Evolutionary conservation across 1,139 yeast genomes (phyloP).

Genomic region (Diutina neorugosa): DNA sequence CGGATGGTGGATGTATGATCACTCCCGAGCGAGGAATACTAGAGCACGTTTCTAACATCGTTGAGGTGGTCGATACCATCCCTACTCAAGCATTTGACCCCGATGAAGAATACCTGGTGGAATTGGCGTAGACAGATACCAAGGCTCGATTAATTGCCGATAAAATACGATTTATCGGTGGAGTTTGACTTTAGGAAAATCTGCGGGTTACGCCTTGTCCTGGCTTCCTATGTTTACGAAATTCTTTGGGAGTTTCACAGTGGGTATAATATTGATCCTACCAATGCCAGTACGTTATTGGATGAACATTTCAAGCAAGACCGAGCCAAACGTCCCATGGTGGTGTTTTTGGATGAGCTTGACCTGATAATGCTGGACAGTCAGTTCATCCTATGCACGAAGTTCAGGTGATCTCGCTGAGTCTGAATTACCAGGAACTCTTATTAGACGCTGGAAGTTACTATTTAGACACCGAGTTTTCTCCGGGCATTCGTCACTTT

Average conservation of each 20-base stretch:
- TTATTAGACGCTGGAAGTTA: background rate
- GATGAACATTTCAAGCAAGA: slow-evolving; percentile 25
- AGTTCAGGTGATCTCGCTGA: background rate
- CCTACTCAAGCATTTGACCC: background rate
- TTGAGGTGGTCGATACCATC: background rate
- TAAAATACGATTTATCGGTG: slow-evolving; percentile 8
- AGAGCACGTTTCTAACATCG: background rate
- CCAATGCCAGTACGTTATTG: slow-evolving; percentile 40
- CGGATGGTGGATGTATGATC: background rate
- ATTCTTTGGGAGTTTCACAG: slow-evolving; percentile 66
- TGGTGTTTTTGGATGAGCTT: slow-evolving; percentile 80
- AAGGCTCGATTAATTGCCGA: background rate
- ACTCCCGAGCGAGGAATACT: background rate
- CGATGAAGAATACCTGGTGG: background rate
- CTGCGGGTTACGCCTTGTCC: slow-evolving; percentile 76
- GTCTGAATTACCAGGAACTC: background rate
- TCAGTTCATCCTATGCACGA: slow-evolving; percentile 24
- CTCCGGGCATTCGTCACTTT: background rate
- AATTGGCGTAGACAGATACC: background rate
- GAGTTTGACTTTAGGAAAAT: slow-evolving; percentile 69
- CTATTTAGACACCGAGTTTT: background rate
- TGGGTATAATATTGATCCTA: slow-evolving; percentile 48
- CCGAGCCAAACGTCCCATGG: slow-evolving; percentile 35
- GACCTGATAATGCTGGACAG: slow-evolving; percentile 83
- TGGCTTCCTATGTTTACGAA: slow-evolving; percentile 84